A percentile compares a stretch with the other conserved stretches of the same genome.
Conservation (phyloP, 2,329 filamentous ascomycete species). For the Exophiala xenobiotica region DNA sequence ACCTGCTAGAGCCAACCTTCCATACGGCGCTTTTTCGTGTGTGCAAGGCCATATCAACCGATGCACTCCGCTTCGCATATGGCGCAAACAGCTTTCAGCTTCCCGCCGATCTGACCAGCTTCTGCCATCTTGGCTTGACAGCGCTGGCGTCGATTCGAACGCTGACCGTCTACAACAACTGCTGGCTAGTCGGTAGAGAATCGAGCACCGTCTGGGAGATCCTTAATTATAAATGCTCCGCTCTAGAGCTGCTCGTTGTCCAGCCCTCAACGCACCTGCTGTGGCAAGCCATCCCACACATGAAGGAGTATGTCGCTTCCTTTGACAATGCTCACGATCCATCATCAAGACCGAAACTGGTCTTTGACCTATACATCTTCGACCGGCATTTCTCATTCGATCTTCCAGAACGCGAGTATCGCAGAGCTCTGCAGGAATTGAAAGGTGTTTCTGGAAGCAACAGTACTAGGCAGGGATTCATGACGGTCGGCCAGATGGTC, state of each 20-base stretch:
- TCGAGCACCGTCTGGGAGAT: conserved; percentile 11
- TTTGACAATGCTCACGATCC: conserved; percentile 1
- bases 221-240: conserved; percentile 11
- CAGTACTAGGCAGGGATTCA: not conserved
- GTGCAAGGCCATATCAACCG: conserved; percentile 22
- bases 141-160: conserved; percentile 21
- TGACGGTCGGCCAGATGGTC: conserved; percentile 1
- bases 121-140: conserved; percentile 9
- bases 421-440: conserved; percentile 10
- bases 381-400: conserved; percentile 25
- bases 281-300: conserved; percentile 13
- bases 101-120: conserved; percentile 12
- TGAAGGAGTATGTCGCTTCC: conserved; percentile 17
- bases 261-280: conserved; percentile 15
- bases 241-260: conserved; percentile 13
- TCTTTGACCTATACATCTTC: conserved; percentile 19
- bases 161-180: conserved; percentile 14
- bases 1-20: conserved; percentile 14
- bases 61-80: conserved; percentile 24
- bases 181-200: conserved; percentile 4
- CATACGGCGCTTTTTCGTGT: conserved; percentile 20
- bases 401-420: conserved; percentile 17
- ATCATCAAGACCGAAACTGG: conserved; percentile 8
- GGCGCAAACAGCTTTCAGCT: conserved; percentile 19
- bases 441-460: not conserved